Conservation (phyloP, 176 grass and related monocot genomes). For the Stipa capillata region DNA sequence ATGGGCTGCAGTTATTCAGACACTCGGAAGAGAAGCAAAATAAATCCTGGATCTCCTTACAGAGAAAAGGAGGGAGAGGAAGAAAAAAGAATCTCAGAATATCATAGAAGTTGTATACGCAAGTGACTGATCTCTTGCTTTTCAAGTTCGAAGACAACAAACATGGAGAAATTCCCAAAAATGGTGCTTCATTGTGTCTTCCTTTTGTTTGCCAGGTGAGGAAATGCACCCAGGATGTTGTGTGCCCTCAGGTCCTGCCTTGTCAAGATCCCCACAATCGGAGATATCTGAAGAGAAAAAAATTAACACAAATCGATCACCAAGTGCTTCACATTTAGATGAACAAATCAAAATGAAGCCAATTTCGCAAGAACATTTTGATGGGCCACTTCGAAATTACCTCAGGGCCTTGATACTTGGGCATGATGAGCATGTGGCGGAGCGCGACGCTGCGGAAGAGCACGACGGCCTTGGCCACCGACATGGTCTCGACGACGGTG, state of each 20-base stretch:
- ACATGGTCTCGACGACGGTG: conserved; percentile 99
- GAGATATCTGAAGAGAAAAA: conserved; percentile 47
- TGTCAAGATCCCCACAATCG: conserved; percentile 83
- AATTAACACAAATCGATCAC: neutral
- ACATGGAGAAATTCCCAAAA: conserved; percentile 9
- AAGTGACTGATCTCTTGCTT: conserved; percentile 2
- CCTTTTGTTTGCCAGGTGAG: conserved; percentile 41
- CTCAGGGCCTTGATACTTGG: conserved; percentile 79
- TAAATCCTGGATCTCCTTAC: conserved; percentile 22
- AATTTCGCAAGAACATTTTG: neutral
- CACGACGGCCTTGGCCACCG: conserved; percentile 80
- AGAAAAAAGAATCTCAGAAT: neutral
- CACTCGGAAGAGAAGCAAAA: neutral
- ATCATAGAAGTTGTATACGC: neutral
- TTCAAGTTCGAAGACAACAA: neutral
- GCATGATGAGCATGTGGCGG: conserved; percentile 83
- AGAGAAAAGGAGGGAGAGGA: neutral
- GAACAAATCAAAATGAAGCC: neutral
- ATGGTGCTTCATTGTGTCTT: conserved; percentile 30
- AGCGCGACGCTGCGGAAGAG: conserved; percentile 74
- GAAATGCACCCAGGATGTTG: conserved; percentile 69
- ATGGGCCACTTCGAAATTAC: neutral
- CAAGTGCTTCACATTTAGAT: neutral
- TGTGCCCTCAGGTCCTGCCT: conserved; percentile 82
- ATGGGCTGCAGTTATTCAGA: conserved; percentile 25